phyloP scores from a whole-genome alignment of 441 rosid species.

The Pelargonium cotyledonis region DNA sequence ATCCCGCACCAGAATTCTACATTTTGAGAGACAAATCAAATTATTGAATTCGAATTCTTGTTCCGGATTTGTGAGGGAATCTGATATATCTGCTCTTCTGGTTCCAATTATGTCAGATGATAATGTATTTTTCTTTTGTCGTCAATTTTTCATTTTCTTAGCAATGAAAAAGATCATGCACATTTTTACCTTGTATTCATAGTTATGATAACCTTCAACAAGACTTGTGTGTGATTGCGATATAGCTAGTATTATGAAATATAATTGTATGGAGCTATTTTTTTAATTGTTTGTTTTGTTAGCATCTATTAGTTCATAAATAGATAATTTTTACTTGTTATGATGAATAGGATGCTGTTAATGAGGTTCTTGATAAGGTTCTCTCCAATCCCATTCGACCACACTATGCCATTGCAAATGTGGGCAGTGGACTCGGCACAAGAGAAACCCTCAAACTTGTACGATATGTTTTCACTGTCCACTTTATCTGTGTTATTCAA shows the following conservation, averaged over 20 bases:
- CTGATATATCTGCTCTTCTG: too few species aligned
- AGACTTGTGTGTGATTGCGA: not conserved
- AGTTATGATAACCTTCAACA: not conserved
- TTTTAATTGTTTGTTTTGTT: not conserved
- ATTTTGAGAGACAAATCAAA: not conserved
- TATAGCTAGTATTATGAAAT: not conserved
- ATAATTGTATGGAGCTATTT: not conserved
- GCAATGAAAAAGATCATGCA: not conserved
- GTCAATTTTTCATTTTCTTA: too few species aligned
- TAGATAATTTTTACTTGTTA: not conserved
- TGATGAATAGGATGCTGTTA: slow-evolving; percentile 36
- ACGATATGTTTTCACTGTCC: slow-evolving; percentile 13
- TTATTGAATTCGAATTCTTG: not conserved
- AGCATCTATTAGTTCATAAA: not conserved
- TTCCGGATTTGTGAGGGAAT: not conserved
- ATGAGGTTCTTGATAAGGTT: slow-evolving; percentile 60
- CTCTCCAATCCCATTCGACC: slow-evolving; percentile 71
- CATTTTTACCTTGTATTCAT: too few species aligned
- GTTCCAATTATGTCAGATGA: not conserved
- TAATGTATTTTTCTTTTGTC: too few species aligned
- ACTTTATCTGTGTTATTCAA: not conserved
- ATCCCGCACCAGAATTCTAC: not conserved
- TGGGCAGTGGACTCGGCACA: slow-evolving; percentile 28
- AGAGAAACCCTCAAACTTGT: slow-evolving; percentile 32
- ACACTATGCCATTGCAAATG: slow-evolving; percentile 59